phyloP scores from a whole-genome alignment of 805 yeast genomes.

The Cyberlindnera petersonii region DNA sequence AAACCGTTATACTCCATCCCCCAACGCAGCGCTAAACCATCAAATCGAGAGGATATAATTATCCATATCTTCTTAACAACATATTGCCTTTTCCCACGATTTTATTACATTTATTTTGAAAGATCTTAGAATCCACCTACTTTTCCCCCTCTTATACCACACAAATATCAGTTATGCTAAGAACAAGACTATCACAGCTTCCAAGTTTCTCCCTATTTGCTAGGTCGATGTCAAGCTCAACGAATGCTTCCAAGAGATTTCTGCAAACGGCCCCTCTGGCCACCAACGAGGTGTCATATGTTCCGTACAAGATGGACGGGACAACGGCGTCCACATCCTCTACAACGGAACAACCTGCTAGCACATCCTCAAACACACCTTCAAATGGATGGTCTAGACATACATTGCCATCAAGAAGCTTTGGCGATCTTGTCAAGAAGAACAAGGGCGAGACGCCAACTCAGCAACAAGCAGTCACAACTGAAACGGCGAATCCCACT shows the following conservation, averaged over 20 bases:
- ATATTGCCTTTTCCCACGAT: too few relatives aligned
- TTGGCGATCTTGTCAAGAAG: constrained; percentile 24
- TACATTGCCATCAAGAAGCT: constrained; percentile 27
- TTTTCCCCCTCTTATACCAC: too few relatives aligned
- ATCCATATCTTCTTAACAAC: too few relatives aligned
- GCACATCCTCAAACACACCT: background rate
- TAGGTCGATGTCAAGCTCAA: constrained; percentile 17
- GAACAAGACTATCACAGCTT: constrained; percentile 9
- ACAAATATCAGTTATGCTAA: constrained; percentile 13
- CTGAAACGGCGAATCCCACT: constrained; percentile 10
- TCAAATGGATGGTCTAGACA: constrained; percentile 27
- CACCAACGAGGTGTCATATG: constrained; percentile 17
- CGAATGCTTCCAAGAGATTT: constrained; percentile 25
- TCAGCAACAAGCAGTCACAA: constrained; percentile 7
- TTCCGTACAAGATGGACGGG: constrained; percentile 17
- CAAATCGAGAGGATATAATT: too few relatives aligned
- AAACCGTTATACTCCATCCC: too few relatives aligned
- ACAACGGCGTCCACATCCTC: constrained; percentile 1
- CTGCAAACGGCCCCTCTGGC: constrained; percentile 30
- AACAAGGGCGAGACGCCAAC: constrained; percentile 6
- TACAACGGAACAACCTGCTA: background rate
- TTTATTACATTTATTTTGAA: too few relatives aligned
- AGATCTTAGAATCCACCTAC: too few relatives aligned
- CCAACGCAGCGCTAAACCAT: too few relatives aligned
- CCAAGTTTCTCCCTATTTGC: constrained; percentile 5